These are phyloP conservation scores for Penicillium coprophilum DNA, from an alignment of 495 filamentous ascomycete genomes.

Conservation along the genomic window DNA sequence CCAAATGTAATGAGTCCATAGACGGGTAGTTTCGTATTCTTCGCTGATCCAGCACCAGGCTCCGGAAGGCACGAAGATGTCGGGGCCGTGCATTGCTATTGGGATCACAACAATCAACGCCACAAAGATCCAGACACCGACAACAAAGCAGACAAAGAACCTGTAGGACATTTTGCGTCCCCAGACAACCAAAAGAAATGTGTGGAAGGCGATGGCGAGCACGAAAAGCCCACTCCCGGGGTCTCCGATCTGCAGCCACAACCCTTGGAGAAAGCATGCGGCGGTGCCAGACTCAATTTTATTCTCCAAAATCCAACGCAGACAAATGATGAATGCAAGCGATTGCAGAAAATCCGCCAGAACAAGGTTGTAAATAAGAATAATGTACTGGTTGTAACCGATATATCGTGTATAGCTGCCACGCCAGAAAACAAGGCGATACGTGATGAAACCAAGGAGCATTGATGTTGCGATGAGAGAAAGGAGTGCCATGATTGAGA, in stretches of 20 bases:
- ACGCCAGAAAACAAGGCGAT: slow-evolving; percentile 58
- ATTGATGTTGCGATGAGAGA: slow-evolving; percentile 56
- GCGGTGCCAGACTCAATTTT: slow-evolving; percentile 55
- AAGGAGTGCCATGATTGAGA: slow-evolving; percentile 57
- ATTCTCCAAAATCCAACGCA: slow-evolving; percentile 57
- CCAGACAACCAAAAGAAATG: slow-evolving; percentile 62
- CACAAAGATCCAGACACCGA: slow-evolving; percentile 58
- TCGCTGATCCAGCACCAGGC: slow-evolving; percentile 75
- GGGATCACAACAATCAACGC: slow-evolving; percentile 58
- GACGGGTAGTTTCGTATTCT: slow-evolving; percentile 58
- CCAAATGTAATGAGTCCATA: slow-evolving; percentile 77
- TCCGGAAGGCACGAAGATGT: slow-evolving; percentile 61
- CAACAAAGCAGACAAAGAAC: slow-evolving; percentile 51
- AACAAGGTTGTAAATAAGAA: slow-evolving; percentile 72
- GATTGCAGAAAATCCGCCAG: slow-evolving; percentile 73
- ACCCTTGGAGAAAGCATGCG: slow-evolving; percentile 68
- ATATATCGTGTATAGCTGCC: slow-evolving; percentile 45
- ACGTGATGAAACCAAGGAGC: slow-evolving; percentile 57
- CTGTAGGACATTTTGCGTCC: slow-evolving; percentile 56
- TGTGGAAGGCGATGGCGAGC: slow-evolving; percentile 67
- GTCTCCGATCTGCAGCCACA: slow-evolving; percentile 71
- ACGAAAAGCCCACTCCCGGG: slow-evolving; percentile 69
- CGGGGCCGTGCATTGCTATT: slow-evolving; percentile 50
- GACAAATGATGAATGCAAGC: slow-evolving; percentile 64
- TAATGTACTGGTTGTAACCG: slow-evolving; percentile 68